These are phyloP conservation scores for Fusarium incarnatum DNA, from an alignment of 2,329 filamentous ascomycete species.

Conservation along the genomic window DNA sequence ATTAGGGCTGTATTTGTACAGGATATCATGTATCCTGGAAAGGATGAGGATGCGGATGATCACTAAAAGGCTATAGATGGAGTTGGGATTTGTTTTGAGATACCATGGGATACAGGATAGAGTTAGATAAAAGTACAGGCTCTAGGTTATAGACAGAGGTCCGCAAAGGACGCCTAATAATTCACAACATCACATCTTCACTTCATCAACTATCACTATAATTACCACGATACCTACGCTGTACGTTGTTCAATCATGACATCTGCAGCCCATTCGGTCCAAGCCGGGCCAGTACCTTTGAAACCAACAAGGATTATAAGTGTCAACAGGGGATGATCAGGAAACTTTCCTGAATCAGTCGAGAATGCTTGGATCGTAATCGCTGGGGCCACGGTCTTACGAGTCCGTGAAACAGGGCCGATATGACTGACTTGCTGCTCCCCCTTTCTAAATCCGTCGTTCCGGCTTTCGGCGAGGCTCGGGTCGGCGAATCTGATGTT, in stretches of 20 bases:
- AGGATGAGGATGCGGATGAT: slow-evolving; percentile 66
- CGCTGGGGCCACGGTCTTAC: slow-evolving; percentile 23
- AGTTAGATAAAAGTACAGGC: neutral
- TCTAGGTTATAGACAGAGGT: neutral
- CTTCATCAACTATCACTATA: neutral
- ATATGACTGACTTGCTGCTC: slow-evolving; percentile 14
- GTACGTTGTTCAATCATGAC: neutral
- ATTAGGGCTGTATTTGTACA: slow-evolving; percentile 61
- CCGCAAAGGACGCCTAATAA: neutral
- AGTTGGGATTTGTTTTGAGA: slow-evolving; percentile 19
- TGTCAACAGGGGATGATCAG: neutral
- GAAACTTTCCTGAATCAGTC: neutral
- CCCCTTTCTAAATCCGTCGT: slow-evolving; percentile 8
- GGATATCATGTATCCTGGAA: slow-evolving; percentile 67
- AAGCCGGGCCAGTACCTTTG: slow-evolving; percentile 13
- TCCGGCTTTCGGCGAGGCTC: slow-evolving; percentile 24
- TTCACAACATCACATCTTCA: neutral
- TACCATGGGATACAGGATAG: slow-evolving; percentile 24
- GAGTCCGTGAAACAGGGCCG: slow-evolving; percentile 32
- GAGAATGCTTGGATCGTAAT: slow-evolving; percentile 22
- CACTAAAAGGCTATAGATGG: slow-evolving; percentile 46
- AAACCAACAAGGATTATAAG: neutral
- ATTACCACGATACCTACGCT: too few species aligned
- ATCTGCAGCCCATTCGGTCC: neutral
- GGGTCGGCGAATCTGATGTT: neutral